These are phyloP conservation scores for Holtermannia corniformis DNA, from an alignment of 768 basidiomycete species.

Conservation along the genomic window DNA sequence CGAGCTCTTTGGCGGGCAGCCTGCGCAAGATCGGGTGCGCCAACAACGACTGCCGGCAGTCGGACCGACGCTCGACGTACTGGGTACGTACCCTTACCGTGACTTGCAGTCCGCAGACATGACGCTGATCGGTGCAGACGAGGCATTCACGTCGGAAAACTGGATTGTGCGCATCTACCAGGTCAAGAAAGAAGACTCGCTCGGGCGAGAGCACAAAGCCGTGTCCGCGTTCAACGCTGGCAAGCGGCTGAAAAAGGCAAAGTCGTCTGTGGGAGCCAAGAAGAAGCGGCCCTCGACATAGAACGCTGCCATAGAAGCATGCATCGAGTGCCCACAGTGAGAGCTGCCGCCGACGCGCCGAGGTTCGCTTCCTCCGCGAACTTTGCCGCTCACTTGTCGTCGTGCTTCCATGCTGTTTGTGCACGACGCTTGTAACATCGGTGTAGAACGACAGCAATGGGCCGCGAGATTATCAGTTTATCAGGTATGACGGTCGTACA, in stretches of 20 bases:
- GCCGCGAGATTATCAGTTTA: neutral
- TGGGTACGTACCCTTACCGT: constrained; percentile 52
- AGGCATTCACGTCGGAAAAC: constrained; percentile 98
- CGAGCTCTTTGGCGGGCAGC: constrained; percentile 71
- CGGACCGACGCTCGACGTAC: constrained; percentile 74
- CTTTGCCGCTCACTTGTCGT: neutral
- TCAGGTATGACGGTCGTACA: neutral
- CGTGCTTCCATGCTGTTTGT: too few species aligned
- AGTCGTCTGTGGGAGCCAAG: constrained; percentile 11
- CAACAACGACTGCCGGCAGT: constrained; percentile 66
- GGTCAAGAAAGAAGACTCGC: constrained; percentile 84
- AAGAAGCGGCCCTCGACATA: constrained; percentile 16
- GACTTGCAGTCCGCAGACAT: neutral
- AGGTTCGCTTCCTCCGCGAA: neutral
- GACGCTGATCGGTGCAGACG: constrained; percentile 50
- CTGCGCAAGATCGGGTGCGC: constrained; percentile 77
- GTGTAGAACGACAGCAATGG: neutral
- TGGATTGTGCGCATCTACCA: constrained; percentile 98
- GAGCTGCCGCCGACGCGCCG: neutral
- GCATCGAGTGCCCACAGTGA: neutral
- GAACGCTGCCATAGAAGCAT: neutral
- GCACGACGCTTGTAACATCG: too few species aligned
- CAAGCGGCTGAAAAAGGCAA: constrained; percentile 67
- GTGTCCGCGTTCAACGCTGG: constrained; percentile 77
- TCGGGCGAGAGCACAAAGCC: constrained; percentile 80